Conservation (phyloP, 805 yeast genomes). For the Yarrowia bubula region DNA sequence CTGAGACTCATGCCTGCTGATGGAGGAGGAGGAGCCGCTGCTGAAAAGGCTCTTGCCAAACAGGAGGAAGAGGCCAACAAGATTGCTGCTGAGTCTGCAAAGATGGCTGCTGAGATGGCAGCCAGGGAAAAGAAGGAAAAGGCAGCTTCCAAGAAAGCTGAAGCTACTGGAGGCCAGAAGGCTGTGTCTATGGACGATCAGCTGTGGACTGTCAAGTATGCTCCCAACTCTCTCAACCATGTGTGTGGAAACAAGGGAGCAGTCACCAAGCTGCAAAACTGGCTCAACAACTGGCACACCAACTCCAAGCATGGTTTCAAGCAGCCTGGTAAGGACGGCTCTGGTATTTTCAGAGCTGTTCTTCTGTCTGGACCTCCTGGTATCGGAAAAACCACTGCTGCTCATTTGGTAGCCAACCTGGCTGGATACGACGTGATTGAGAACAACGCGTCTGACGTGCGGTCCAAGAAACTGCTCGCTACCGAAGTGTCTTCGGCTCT, state of each 20-base stretch:
- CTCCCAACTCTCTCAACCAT: constrained; percentile 72
- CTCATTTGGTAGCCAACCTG: constrained; percentile 78
- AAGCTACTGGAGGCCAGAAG: neutral
- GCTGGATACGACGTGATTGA: constrained; percentile 80
- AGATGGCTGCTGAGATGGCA: constrained; percentile 48
- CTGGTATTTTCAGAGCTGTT: constrained; percentile 74
- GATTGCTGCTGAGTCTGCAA: constrained; percentile 53
- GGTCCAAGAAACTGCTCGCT: constrained; percentile 77
- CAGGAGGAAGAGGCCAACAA: constrained; percentile 63
- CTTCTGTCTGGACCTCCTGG: constrained; percentile 93
- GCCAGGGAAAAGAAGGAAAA: constrained; percentile 38
- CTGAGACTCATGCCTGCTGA: constrained; percentile 80
- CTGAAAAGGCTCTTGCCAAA: constrained; percentile 68
- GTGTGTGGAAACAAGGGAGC: constrained; percentile 88
- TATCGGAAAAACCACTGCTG: constrained; percentile 87
- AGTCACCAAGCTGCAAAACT: constrained; percentile 59
- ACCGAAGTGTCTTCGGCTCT: constrained; percentile 66
- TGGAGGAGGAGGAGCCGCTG: constrained; percentile 84
- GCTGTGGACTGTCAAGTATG: constrained; percentile 90
- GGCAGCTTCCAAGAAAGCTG: constrained; percentile 28
- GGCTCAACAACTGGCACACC: constrained; percentile 78
- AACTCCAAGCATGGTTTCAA: constrained; percentile 56
- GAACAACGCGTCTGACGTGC: constrained; percentile 83
- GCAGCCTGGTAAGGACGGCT: constrained; percentile 53
- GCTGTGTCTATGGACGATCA: constrained; percentile 4